A percentile compares a stretch with the other conserved stretches of the same genome.
phyloP scores from a whole-genome alignment of 306 rosid genomes.

The Prinsepia uniflora region DNA sequence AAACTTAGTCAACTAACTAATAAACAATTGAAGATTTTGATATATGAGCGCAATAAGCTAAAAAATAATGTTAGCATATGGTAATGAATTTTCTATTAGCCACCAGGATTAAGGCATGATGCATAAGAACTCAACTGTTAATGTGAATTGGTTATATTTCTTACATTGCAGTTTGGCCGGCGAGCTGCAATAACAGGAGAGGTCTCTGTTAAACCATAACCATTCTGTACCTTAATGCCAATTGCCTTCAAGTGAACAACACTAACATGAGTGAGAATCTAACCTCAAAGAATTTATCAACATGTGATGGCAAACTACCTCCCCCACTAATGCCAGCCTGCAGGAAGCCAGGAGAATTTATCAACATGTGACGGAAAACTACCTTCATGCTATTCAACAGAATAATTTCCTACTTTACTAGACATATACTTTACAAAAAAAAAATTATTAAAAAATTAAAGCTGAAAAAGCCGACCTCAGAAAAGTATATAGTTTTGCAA shows the following conservation, averaged over 20 bases:
- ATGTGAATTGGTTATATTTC: slow-evolving; percentile 25
- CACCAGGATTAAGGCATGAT: too few species aligned
- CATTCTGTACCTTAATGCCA: slow-evolving; percentile 79
- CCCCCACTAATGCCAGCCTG: slow-evolving; percentile 98
- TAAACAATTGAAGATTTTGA: slow-evolving; percentile 9
- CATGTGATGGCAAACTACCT: slow-evolving; percentile 72
- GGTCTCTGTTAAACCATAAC: slow-evolving; percentile 91
- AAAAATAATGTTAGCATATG: not conserved
- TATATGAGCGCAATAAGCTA: not conserved
- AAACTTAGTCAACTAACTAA: slow-evolving; percentile 2
- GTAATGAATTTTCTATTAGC: not conserved
- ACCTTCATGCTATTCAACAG: slow-evolving; percentile 19
- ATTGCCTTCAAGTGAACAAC: slow-evolving; percentile 60
- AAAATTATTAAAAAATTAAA: not conserved
- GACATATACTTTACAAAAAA: not conserved
- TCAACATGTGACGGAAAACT: not conserved
- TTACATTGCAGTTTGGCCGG: slow-evolving; percentile 64
- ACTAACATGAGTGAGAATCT: slow-evolving; percentile 18
- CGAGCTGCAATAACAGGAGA: slow-evolving; percentile 88
- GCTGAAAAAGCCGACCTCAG: not conserved
- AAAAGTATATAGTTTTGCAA: not conserved
- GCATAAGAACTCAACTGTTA: too few species aligned
- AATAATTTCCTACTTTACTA: slow-evolving; percentile 10
- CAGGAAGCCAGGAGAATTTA: slow-evolving; percentile 31
- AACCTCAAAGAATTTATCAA: slow-evolving; percentile 91